These are phyloP conservation scores for Schwanniomyces sp. DNA, from an alignment of 805 yeast species.

Conservation along the genomic window DNA sequence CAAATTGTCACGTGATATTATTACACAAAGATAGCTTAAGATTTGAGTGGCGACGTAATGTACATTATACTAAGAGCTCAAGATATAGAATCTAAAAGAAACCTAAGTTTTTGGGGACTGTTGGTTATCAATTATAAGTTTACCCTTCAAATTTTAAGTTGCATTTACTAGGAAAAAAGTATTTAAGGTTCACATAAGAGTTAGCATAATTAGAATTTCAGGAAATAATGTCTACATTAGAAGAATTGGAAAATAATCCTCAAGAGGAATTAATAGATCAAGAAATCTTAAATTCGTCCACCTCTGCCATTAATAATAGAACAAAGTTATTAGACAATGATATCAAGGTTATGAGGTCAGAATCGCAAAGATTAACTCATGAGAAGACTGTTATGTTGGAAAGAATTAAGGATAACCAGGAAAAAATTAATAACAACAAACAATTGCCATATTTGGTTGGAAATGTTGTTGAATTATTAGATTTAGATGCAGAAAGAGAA, in stretches of 20 bases:
- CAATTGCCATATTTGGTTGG: conserved; percentile 96
- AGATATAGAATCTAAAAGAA: neutral
- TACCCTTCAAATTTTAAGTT: neutral
- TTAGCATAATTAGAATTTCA: neutral
- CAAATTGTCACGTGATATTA: neutral
- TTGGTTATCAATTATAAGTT: neutral
- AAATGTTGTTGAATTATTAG: conserved; percentile 91
- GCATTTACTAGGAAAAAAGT: neutral
- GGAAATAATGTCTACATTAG: conserved; percentile 70
- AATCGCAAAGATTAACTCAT: conserved; percentile 84
- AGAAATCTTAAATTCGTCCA: conserved; percentile 75
- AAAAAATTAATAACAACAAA: conserved; percentile 91
- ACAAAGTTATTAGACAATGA: conserved; percentile 90
- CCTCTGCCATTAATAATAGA: conserved; percentile 82
- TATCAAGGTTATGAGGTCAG: conserved; percentile 91
- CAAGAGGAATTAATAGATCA: conserved; percentile 69
- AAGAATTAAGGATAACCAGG: conserved; percentile 92
- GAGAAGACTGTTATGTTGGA: conserved; percentile 92
- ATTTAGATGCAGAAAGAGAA: conserved; percentile 79
- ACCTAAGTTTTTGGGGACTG: neutral
- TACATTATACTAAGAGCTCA: neutral
- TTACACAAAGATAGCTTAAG: conserved; percentile 3
- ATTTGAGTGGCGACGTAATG: conserved; percentile 6
- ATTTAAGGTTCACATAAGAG: neutral
- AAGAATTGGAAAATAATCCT: conserved; percentile 62